Evolutionary conservation across 371 early-diverging fungal species (phyloP), one percentile per base, ranked within the genome.

Genomic region (Cokeromyces recurvatus): DNA sequence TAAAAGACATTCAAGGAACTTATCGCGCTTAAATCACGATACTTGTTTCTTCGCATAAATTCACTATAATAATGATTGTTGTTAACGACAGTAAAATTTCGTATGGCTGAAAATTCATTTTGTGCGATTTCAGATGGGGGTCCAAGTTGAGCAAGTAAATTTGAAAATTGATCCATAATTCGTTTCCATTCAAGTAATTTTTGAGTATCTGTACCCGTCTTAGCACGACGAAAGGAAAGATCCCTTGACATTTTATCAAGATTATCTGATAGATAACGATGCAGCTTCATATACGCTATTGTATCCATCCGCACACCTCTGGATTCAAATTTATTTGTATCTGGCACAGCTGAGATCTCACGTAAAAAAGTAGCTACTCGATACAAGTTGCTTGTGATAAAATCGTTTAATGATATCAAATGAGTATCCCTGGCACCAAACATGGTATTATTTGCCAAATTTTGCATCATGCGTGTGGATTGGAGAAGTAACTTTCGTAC

Each of bases 381-480:
- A 38, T 75, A 77, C 11, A 85, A 75, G 52, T 89, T 86, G 29
- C 68, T 66, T 2, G 79, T 74, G 57, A 95, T 68, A 52, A 93
- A 92, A 20, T 78, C 80, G 57, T 94, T 96, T 37, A 91, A 76
- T 10, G 83, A 78, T 31, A 78, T 82, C 90, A 94, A 89, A 51
- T 82, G 91, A 0, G 84, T 72, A 72, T 94, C 95, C 66, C 93
- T 94, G 48, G 81, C 74, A 24, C 94, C 95, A 68, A 96, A 96
- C 40, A 89, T 76, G n/a, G 94, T 90, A 47, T 90, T 86, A 66
- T 95, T 96, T 17, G 95, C 93, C 55, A 96, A 59, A 56, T 93
- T 95, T 58, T 95, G 95, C 50, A 95, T 91, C 24, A 92, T 88
- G 58, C 95, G 94, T n/a, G 94, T 91, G 32, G 89, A 86, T 37